Evolutionary conservation across 768 basidiomycete species (phyloP).

Genomic region (Podaxis mareebaensis): DNA sequence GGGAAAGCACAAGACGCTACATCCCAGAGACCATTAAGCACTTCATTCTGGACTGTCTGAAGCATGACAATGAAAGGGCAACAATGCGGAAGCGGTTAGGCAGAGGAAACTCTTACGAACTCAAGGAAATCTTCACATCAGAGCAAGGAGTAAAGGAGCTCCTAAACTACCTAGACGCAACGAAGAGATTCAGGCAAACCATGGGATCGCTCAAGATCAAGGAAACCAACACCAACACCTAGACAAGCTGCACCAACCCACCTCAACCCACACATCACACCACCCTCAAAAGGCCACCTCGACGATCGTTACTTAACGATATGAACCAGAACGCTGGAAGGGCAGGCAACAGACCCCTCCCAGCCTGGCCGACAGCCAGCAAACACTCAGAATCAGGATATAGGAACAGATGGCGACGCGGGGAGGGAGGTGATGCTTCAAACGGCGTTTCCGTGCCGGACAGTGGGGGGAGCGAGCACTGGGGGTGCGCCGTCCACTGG

Average conservation of each 20-base stretch:
- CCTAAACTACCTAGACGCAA: not conserved
- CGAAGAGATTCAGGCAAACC: not conserved
- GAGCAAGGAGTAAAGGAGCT: not conserved
- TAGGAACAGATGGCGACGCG: not conserved
- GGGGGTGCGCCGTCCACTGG: not conserved
- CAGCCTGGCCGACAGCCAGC: not conserved
- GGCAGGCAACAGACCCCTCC: not conserved
- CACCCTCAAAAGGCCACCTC: not conserved
- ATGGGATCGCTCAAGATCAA: not conserved
- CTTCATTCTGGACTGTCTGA: constrained; percentile 10
- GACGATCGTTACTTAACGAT: not conserved
- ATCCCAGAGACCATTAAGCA: no score
- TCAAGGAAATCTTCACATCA: not conserved
- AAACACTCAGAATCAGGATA: no score
- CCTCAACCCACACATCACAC: not conserved
- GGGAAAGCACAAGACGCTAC: no score
- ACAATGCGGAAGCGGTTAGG: not conserved
- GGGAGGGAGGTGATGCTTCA: not conserved
- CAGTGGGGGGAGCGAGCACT: not conserved
- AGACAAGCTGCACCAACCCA: not conserved
- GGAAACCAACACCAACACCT: not conserved
- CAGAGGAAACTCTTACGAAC: not conserved
- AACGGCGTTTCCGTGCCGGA: not conserved
- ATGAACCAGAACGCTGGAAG: not conserved
- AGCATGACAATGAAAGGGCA: not conserved